A percentile compares a stretch with the other conserved stretches of the same genome.
These are phyloP conservation scores for Podospora didyma DNA, from an alignment of 495 filamentous ascomycete genomes.

Conservation along the genomic window DNA sequence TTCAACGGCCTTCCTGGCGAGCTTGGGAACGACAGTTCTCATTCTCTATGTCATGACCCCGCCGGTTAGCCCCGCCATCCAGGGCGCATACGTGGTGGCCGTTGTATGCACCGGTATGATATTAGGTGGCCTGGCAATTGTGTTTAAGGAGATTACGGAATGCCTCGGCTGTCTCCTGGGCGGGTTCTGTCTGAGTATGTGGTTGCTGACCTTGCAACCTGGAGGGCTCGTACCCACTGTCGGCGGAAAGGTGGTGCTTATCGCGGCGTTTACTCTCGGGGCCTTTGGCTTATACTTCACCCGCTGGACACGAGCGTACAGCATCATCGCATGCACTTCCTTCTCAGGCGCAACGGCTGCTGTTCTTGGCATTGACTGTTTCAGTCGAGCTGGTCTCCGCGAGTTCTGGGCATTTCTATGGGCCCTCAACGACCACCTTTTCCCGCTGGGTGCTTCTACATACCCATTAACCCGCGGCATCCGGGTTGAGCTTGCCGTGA, in stretches of 20 bases:
- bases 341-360: conserved; percentile 77
- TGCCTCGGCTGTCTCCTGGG: conserved; percentile 82
- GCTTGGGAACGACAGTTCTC: conserved; percentile 73
- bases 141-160: conserved; percentile 85
- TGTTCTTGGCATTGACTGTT: conserved; percentile 86
- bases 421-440: conserved; percentile 74
- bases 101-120: conserved; percentile 69
- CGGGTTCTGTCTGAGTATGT: conserved; percentile 88
- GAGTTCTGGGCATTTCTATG: conserved; percentile 97
- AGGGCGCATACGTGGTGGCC: conserved; percentile 87
- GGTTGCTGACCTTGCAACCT: conserved; percentile 72
- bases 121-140: conserved; percentile 68
- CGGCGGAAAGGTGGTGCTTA: conserved; percentile 66
- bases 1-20: conserved; percentile 68
- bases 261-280: conserved; percentile 63
- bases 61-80: conserved; percentile 69
- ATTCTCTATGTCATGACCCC: conserved; percentile 88
- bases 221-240: conserved; percentile 67
- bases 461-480: conserved; percentile 89
- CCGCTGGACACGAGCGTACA: conserved; percentile 71
- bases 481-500: conserved; percentile 76
- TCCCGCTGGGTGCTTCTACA: conserved; percentile 68
- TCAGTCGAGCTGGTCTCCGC: conserved; percentile 80
- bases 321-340: conserved; percentile 67
- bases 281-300: conserved; percentile 74